Conservation (phyloP, 768 basidiomycete species). For the Russula earlei region DNA sequence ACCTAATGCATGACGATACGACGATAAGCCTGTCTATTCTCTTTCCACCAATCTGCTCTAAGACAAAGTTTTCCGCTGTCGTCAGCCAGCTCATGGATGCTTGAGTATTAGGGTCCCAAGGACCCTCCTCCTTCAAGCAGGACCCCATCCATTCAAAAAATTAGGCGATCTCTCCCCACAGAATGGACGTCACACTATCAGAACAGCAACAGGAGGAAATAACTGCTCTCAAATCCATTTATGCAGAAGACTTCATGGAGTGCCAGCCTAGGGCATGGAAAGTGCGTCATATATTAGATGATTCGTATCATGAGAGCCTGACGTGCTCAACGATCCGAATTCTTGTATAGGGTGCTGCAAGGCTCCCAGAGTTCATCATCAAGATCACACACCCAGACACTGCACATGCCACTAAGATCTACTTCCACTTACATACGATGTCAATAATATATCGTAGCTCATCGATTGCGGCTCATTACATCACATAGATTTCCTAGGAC, state of each 20-base stretch:
- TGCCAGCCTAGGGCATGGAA: conserved; percentile 77
- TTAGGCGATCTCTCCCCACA: not conserved
- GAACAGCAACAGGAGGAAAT: conserved; percentile 65
- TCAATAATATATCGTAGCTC: conserved; percentile 28
- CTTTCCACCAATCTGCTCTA: not conserved
- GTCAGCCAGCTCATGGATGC: conserved; percentile 41
- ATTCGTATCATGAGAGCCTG: not conserved
- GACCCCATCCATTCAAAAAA: conserved; percentile 22
- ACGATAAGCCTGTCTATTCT: not conserved
- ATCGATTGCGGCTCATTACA: not conserved
- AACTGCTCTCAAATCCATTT: conserved; percentile 71
- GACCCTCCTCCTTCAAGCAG: conserved; percentile 54
- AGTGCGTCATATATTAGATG: conserved; percentile 32
- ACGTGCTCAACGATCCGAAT: not conserved
- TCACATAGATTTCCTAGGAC: conserved; percentile 63
- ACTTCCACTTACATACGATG: conserved; percentile 63
- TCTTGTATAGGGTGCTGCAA: conserved; percentile 45
- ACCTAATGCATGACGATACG: too few species aligned
- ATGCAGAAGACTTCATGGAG: conserved; percentile 66
- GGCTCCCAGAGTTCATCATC: conserved; percentile 70
- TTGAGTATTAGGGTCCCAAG: conserved; percentile 67
- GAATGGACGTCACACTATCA: conserved; percentile 62
- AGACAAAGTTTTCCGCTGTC: not conserved
- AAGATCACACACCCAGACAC: conserved; percentile 58
- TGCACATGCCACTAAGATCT: conserved; percentile 46